Conservation (phyloP, 106 monocot genomes). For the Ottelia alismoides region DNA sequence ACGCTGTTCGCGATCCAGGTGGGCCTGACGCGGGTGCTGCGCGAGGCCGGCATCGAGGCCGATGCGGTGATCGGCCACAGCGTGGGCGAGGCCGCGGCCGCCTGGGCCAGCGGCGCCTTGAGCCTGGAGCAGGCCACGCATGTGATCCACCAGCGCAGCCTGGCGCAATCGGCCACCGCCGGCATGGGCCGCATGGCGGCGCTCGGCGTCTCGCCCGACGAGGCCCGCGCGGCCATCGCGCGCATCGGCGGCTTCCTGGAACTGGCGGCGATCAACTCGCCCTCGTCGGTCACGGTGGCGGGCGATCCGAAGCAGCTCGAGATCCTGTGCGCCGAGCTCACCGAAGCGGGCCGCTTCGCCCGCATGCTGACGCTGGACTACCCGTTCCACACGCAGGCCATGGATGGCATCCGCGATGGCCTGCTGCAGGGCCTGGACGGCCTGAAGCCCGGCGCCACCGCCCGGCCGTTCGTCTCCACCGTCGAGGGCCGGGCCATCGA, state of each 20-base stretch:
- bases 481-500: not conserved
- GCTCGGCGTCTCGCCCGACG: not conserved
- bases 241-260: not conserved
- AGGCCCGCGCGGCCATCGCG: not conserved
- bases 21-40: not conserved
- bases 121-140: not conserved
- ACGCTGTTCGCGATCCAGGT: not conserved
- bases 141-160: not conserved
- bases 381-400: not conserved
- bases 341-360: too few relatives aligned
- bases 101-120: not conserved
- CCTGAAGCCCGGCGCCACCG: not conserved
- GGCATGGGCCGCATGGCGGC: not conserved
- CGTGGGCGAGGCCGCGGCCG: too few relatives aligned
- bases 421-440: not conserved
- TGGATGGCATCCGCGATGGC: not conserved
- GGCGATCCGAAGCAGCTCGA: not conserved
- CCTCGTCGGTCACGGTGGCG: not conserved
- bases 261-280: not conserved
- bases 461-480: not conserved
- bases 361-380: not conserved
- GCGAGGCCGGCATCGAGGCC: not conserved
- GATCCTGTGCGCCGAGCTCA: not conserved
- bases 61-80: not conserved
- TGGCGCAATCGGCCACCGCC: not conserved